These are phyloP conservation scores for Russula compacta DNA, from an alignment of 768 basidiomycete genomes.

Conservation along the genomic window DNA sequence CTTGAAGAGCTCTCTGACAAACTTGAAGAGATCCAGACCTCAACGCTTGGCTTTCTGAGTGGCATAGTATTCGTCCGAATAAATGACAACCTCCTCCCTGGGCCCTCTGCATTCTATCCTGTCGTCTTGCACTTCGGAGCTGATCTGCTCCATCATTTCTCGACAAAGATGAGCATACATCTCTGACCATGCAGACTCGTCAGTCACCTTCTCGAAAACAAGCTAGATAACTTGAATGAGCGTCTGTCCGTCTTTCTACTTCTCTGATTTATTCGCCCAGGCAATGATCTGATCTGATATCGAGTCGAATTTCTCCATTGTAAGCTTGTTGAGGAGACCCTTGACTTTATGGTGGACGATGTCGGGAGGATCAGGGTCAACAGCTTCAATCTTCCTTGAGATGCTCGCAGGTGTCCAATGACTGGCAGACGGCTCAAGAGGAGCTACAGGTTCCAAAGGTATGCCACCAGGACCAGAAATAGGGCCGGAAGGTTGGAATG, in stretches of 20 bases:
- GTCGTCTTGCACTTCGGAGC: conserved; percentile 79
- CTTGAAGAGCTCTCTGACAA: conserved; percentile 98
- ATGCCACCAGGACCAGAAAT: too few relatives aligned
- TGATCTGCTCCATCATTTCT: conserved; percentile 93
- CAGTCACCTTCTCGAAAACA: conserved; percentile 95
- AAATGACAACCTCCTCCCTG: conserved; percentile 53
- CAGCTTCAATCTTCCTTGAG: conserved; percentile 30
- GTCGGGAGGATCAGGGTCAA: conserved; percentile 66
- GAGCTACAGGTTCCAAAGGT: conserved; percentile 71
- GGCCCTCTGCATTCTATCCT: conserved; percentile 49
- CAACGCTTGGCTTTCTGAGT: conserved; percentile 96
- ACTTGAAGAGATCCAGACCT: conserved; percentile 92
- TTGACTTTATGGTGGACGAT: conserved; percentile 91
- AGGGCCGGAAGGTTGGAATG: too few relatives aligned
- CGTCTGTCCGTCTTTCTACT: conserved; percentile 88
- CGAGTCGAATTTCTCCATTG: conserved; percentile 92
- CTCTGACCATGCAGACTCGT: conserved; percentile 91
- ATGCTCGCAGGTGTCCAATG: conserved; percentile 60
- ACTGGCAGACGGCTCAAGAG: conserved; percentile 68
- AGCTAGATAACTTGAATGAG: conserved; percentile 94
- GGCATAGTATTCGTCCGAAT: conserved; percentile 93
- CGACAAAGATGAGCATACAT: conserved; percentile 96
- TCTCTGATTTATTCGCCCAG: conserved; percentile 91
- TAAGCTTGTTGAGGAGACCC: conserved; percentile 85
- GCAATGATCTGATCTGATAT: conserved; percentile 92